A percentile compares a stretch with the other conserved stretches of the same genome.
Evolutionary conservation across 805 yeast genomes (phyloP).

Genomic region (Saturnispora diversa): DNA sequence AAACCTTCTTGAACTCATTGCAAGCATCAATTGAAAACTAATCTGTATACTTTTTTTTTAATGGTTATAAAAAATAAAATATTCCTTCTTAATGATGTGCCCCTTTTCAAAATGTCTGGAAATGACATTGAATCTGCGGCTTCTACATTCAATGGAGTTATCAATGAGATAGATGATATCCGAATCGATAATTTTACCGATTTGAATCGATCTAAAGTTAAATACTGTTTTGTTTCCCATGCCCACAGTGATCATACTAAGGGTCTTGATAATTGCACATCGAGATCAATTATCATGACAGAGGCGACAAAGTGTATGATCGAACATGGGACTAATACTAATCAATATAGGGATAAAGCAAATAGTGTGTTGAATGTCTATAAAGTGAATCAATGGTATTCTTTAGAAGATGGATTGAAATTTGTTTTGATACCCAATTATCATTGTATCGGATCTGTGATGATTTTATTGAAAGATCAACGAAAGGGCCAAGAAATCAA

Average conservation of each 20-base stretch:
- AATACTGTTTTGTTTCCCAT: slow-evolving; percentile 18
- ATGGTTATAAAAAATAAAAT: neutral
- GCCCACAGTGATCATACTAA: slow-evolving; percentile 16
- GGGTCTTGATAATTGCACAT: slow-evolving; percentile 2
- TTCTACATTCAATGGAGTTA: slow-evolving; percentile 14
- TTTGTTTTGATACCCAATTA: slow-evolving; percentile 17
- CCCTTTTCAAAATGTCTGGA: slow-evolving; percentile 3
- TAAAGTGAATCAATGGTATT: slow-evolving; percentile 1
- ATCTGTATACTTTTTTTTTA: neutral
- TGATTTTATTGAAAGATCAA: slow-evolving; percentile 12
- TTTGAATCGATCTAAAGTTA: neutral
- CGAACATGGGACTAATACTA: neutral
- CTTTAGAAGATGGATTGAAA: slow-evolving; percentile 4
- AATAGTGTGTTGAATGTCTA: neutral
- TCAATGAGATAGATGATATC: slow-evolving; percentile 12
- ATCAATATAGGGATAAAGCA: neutral
- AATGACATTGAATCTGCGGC: slow-evolving; percentile 6
- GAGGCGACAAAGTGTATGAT: slow-evolving; percentile 6
- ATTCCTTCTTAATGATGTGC: neutral
- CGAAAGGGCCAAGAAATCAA: neutral
- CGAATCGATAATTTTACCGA: slow-evolving; percentile 16
- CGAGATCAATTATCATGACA: slow-evolving; percentile 1
- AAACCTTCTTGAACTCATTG: slow-evolving; percentile 24
- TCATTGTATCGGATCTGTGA: slow-evolving; percentile 19
- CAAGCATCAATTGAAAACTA: neutral